A percentile compares a stretch with the other conserved stretches of the same genome.
Evolutionary conservation across 805 yeast species (phyloP).

Genomic region (Cyberlindnera subsufficiens): DNA sequence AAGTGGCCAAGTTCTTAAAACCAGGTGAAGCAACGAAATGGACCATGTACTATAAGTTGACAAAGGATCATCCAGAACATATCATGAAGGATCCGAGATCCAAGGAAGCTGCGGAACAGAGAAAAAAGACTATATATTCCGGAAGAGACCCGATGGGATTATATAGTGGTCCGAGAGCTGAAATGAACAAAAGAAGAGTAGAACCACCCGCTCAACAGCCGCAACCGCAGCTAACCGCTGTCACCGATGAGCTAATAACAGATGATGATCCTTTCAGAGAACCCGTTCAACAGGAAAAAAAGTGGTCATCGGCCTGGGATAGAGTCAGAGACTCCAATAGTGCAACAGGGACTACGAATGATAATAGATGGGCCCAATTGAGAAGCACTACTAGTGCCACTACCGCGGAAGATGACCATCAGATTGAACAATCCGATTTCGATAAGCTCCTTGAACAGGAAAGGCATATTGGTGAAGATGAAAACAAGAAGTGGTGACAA

Average conservation of each 20-base stretch:
- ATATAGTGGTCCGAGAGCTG: slow-evolving; percentile 28
- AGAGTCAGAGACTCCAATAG: slow-evolving; percentile 28
- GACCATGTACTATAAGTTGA: slow-evolving; percentile 46
- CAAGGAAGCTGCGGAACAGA: slow-evolving; percentile 24
- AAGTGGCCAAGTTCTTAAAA: slow-evolving; percentile 23
- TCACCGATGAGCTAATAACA: background rate
- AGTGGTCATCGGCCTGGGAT: slow-evolving; percentile 31
- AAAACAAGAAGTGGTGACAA: slow-evolving; percentile 14
- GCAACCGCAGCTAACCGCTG: background rate
- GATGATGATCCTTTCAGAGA: slow-evolving; percentile 23
- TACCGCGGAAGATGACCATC: background rate
- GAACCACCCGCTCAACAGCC: background rate
- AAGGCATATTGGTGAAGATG: slow-evolving; percentile 15
- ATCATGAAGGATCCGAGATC: slow-evolving; percentile 52
- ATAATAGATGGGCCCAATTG: background rate
- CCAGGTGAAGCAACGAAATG: slow-evolving; percentile 34
- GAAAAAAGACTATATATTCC: slow-evolving; percentile 24
- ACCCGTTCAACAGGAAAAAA: slow-evolving; percentile 1
- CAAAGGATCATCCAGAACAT: slow-evolving; percentile 45
- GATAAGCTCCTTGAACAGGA: slow-evolving; percentile 23
- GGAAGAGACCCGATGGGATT: slow-evolving; percentile 34
- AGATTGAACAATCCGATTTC: slow-evolving; percentile 14
- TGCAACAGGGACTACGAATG: background rate
- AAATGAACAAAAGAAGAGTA: slow-evolving; percentile 10
- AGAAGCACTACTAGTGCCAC: background rate